Percentiles rank a stretch among this genome's conserved stretches.
These are phyloP conservation scores for Chamaecrista fasciculata DNA, from an alignment of 306 rosid species.

Conservation along the genomic window DNA sequence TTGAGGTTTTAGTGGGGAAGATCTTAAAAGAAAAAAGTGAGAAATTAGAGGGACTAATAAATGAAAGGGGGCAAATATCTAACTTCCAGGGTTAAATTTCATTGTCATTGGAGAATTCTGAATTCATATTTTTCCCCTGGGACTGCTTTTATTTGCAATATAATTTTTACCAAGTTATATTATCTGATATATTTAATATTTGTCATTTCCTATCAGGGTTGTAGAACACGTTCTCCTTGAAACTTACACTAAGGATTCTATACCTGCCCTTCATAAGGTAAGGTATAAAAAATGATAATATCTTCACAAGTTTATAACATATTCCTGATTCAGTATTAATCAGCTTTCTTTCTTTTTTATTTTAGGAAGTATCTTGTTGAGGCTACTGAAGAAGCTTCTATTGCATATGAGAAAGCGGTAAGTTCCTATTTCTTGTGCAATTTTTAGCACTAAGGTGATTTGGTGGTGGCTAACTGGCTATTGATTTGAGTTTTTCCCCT, in stretches of 20 bases:
- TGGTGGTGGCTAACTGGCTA: too few relatives aligned
- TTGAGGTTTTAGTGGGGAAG: neutral
- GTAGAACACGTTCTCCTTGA: constrained; percentile 69
- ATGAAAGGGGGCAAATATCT: neutral
- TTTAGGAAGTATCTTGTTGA: constrained; percentile 80
- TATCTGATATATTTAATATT: constrained; percentile 24
- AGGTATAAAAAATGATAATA: constrained; percentile 44
- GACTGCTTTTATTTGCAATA: too few relatives aligned
- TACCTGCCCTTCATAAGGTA: constrained; percentile 83
- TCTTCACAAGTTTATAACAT: constrained; percentile 7
- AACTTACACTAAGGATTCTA: constrained; percentile 81
- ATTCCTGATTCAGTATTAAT: constrained; percentile 16
- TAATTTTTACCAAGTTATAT: constrained; percentile 21
- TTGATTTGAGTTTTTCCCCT: neutral
- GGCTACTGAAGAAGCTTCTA: constrained; percentile 89
- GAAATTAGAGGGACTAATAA: neutral
- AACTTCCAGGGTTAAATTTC: neutral
- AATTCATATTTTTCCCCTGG: too few relatives aligned
- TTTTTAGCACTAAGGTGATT: neutral
- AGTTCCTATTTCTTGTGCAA: constrained; percentile 20
- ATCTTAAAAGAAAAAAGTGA: neutral
- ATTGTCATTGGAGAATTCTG: neutral
- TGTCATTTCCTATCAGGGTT: constrained; percentile 51
- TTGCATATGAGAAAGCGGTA: constrained; percentile 88
- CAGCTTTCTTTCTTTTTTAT: constrained; percentile 6